Evolutionary conservation across 2,329 filamentous ascomycete species (phyloP), one percentile per base, ranked within the genome.

Genomic region (Botryosphaeria dothidea): DNA sequence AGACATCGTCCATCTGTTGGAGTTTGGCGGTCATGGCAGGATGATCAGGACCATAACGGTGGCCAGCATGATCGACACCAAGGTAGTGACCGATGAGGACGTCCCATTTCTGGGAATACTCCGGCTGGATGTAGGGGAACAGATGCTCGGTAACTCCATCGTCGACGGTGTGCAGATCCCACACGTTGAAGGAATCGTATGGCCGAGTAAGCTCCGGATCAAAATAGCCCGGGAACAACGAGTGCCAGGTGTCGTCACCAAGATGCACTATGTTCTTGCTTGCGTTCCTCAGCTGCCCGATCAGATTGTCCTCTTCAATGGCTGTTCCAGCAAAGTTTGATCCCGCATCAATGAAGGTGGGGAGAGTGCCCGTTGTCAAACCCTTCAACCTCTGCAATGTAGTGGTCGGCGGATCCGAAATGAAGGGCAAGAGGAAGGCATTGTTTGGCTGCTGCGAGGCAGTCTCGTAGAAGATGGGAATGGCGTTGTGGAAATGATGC

Each of bases 141-240:
- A 99, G 88, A 78, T 98, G 91, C 70, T 96, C 91, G 13, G 90
- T 90, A 25, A 99, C 95, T 0, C 95, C 95, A 73, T 97, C 94
- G 74, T 99, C 95, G 2, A 99, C 92, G 0, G 95, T 98, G 76
- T 98, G 93, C 71, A 99, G 79, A 76, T 99, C 95, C 92, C 93
- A 97, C 6, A 98, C 95, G 73, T 98, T 97, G 81, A 99, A 96
- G 67, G 94, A 98, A 76, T 98, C 94, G 77, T 97, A 99, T 0
- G 95, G 88, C 70, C 85, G 87, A 70, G 93, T 97, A 65, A 97
- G 87, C 65, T 94, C 91, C 8, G 88, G 81, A 75, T 97, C 90
- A 72, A 99, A 99, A 77, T 96, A 93, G n/a, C 85, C 92, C 0
- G 95, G 95, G 75, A 98, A 99, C 17, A 99, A 82, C 48, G 92